These are phyloP conservation scores for Rhizophora mangle DNA, from an alignment of 345 rosid genomes.

Conservation along the genomic window DNA sequence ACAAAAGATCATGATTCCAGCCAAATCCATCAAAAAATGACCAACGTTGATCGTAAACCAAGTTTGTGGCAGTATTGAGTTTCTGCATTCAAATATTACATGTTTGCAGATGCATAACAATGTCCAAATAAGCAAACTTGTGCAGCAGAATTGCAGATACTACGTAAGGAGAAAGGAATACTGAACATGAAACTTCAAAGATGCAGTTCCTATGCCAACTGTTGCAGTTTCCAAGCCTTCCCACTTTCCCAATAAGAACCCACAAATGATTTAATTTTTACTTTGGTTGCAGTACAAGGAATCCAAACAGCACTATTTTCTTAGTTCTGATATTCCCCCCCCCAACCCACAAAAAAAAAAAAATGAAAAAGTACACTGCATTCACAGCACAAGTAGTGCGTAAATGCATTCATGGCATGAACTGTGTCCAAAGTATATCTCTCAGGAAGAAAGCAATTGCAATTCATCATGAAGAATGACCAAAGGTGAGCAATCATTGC, in stretches of 20 bases:
- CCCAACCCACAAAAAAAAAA: too few relatives aligned
- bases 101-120: too few relatives aligned
- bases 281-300: too few relatives aligned
- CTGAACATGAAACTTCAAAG: background rate
- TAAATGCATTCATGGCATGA: background rate
- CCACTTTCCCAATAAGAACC: background rate
- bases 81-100: too few relatives aligned
- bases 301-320: too few relatives aligned
- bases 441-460: background rate
- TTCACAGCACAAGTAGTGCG: background rate
- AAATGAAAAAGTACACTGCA: background rate
- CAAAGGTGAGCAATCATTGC: background rate
- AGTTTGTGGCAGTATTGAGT: too few relatives aligned
- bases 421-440: background rate
- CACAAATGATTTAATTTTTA: background rate
- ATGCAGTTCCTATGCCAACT: background rate
- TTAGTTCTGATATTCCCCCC: too few relatives aligned
- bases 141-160: too few relatives aligned
- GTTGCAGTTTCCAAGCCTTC: background rate
- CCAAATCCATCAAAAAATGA: background rate
- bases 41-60: too few relatives aligned
- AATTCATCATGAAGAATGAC: background rate
- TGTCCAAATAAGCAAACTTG: too few relatives aligned
- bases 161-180: background rate
- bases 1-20: constrained; percentile 3